Percentiles rank a stretch among this genome's conserved stretches.
Evolutionary conservation across 768 basidiomycete genomes (phyloP).

Genomic region (Pleurotus giganteus): DNA sequence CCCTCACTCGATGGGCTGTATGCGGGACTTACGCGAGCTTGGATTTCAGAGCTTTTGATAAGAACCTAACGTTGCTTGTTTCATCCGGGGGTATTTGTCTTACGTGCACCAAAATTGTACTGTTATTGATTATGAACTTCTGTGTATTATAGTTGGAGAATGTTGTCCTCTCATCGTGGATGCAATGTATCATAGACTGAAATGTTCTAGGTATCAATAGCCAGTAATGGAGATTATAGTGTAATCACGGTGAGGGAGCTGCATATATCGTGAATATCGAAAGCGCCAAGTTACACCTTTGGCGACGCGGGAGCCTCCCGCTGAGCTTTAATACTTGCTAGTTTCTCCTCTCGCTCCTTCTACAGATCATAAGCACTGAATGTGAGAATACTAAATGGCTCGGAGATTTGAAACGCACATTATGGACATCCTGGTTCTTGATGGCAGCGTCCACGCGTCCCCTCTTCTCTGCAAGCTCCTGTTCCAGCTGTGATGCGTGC

Average conservation of each 20-base stretch:
- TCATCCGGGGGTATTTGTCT: not conserved
- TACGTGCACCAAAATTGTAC: not conserved
- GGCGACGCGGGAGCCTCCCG: not conserved
- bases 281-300: not conserved
- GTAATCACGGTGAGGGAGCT: not conserved
- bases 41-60: not conserved
- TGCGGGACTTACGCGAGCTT: not conserved
- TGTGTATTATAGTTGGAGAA: too few species aligned
- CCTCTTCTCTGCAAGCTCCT: constrained; percentile 1
- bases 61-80: too few species aligned
- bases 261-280: too few species aligned
- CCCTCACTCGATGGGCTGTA: not conserved
- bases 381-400: not conserved
- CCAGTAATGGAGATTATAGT: not conserved
- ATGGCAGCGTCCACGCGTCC: constrained; percentile 1
- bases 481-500: not conserved
- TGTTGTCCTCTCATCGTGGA: too few species aligned
- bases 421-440: constrained; percentile 4
- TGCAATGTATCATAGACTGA: too few species aligned
- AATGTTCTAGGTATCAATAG: not conserved
- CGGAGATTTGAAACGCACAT: not conserved
- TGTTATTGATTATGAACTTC: too few species aligned
- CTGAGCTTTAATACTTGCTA: not conserved
- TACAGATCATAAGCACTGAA: not conserved
- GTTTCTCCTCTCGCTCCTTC: constrained; percentile 5